Conservation (phyloP, 1,139 yeast genomes). For the Magnusiomyces suaveolens region DNA sequence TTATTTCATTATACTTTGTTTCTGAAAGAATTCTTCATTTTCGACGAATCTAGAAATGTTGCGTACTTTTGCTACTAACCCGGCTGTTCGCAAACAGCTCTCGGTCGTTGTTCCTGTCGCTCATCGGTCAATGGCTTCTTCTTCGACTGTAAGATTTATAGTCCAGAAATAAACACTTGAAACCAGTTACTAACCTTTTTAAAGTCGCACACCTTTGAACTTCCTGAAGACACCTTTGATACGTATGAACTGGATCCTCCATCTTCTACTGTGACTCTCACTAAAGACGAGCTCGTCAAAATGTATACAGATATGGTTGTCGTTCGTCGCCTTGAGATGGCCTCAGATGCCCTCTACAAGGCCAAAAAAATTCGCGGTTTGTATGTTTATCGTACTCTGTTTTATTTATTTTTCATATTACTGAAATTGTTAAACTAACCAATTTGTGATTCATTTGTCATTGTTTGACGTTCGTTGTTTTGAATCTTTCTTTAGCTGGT, state of each 20-base stretch:
- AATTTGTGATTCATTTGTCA: too few species aligned
- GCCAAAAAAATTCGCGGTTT: constrained; percentile 98
- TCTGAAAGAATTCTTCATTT: too few species aligned
- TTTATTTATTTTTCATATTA: too few species aligned
- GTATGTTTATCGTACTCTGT: too few species aligned
- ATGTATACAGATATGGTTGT: constrained; percentile 96
- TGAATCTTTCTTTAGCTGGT: constrained; percentile 9
- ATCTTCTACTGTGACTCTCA: constrained; percentile 59
- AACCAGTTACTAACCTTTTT: too few species aligned
- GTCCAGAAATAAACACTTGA: too few species aligned
- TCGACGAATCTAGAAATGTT: too few species aligned
- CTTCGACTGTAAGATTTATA: too few species aligned
- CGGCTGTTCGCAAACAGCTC: neutral
- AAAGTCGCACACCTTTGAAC: constrained; percentile 32
- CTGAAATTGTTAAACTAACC: too few species aligned
- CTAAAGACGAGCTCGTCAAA: constrained; percentile 68
- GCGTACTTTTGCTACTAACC: neutral
- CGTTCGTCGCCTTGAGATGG: constrained; percentile 96
- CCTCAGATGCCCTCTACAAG: constrained; percentile 93
- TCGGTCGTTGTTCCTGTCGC: neutral
- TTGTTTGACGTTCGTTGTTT: neutral
- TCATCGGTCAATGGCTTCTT: too few species aligned
- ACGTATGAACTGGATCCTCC: constrained; percentile 71
- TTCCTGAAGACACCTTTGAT: constrained; percentile 76
- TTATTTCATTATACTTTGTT: too few species aligned